Percentiles rank a stretch among this genome's conserved stretches.
phyloP scores from a whole-genome alignment of 305 asterid species.

The Rubia tinctorum region DNA sequence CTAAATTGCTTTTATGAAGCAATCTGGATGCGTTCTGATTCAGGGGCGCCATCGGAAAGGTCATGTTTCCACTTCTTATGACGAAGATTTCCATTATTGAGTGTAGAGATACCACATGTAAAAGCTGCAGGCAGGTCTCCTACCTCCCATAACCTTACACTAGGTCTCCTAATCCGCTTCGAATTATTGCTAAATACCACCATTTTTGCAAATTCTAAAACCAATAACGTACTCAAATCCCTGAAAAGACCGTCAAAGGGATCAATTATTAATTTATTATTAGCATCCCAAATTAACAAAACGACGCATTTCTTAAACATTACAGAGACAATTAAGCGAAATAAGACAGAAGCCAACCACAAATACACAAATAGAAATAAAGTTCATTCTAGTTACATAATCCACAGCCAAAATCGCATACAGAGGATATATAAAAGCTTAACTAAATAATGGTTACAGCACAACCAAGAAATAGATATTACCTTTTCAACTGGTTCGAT shows the following conservation, averaged over 20 bases:
- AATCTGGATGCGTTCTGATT: constrained; percentile 1
- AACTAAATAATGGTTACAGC: neutral
- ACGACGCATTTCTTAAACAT: neutral
- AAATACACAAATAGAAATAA: neutral
- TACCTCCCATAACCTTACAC: constrained; percentile 26
- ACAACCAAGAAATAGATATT: neutral
- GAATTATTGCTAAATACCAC: constrained; percentile 16
- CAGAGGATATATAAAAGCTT: too few relatives aligned
- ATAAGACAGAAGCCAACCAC: neutral
- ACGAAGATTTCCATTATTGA: constrained; percentile 10
- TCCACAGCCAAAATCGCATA: neutral
- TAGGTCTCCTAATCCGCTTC: constrained; percentile 26
- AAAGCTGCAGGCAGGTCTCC: constrained; percentile 31
- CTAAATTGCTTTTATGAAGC: neutral
- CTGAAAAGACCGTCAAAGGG: neutral
- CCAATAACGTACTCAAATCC: neutral
- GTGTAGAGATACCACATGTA: constrained; percentile 16
- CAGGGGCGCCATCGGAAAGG: neutral
- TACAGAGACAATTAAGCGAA: neutral
- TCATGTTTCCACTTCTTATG: constrained; percentile 14
- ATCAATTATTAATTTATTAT: neutral
- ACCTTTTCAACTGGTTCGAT: constrained; percentile 6
- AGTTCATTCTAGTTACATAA: neutral
- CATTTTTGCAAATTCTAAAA: constrained; percentile 13
- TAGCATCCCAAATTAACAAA: neutral